phyloP scores from a whole-genome alignment of 805 yeast genomes.

The Diddensiella transvaalensis region DNA sequence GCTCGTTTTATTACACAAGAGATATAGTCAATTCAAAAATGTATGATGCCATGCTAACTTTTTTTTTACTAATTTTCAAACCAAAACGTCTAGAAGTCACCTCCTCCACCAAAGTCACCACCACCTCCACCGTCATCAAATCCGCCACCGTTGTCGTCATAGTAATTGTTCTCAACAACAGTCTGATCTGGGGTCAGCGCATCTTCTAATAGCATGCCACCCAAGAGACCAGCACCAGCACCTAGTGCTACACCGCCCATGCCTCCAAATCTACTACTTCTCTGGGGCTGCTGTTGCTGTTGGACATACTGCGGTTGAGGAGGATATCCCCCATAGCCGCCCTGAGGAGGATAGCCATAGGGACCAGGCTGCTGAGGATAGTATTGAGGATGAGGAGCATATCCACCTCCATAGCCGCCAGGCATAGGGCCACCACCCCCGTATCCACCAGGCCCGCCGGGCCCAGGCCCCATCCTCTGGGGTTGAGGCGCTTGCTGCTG shows the following conservation, averaged over 20 bases:
- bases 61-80: no score
- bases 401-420: slow-evolving; percentile 8
- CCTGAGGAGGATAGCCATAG: slow-evolving; percentile 17
- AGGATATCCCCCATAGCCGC: slow-evolving; percentile 26
- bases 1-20: background rate
- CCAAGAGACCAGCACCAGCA: slow-evolving; percentile 58
- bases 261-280: slow-evolving; percentile 35
- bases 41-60: no score
- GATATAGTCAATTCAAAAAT: no score
- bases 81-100: slow-evolving; percentile 10
- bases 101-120: slow-evolving; percentile 25
- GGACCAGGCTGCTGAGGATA: slow-evolving; percentile 18
- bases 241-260: slow-evolving; percentile 45
- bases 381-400: slow-evolving; percentile 11
- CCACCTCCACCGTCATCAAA: slow-evolving; percentile 42
- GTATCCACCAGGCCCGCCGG: background rate
- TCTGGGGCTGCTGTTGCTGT: slow-evolving; percentile 31
- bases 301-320: slow-evolving; percentile 20
- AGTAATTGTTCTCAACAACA: slow-evolving; percentile 39
- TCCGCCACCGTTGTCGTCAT: slow-evolving; percentile 32
- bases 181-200: slow-evolving; percentile 37
- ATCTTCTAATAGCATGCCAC: slow-evolving; percentile 52
- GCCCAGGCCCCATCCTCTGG: slow-evolving; percentile 11
- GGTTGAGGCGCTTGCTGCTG: slow-evolving; percentile 6
- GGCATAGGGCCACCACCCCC: slow-evolving; percentile 9